Conservation (phyloP, 73 alveolate genomes). For the Paramecium sexaurelia region DNA sequence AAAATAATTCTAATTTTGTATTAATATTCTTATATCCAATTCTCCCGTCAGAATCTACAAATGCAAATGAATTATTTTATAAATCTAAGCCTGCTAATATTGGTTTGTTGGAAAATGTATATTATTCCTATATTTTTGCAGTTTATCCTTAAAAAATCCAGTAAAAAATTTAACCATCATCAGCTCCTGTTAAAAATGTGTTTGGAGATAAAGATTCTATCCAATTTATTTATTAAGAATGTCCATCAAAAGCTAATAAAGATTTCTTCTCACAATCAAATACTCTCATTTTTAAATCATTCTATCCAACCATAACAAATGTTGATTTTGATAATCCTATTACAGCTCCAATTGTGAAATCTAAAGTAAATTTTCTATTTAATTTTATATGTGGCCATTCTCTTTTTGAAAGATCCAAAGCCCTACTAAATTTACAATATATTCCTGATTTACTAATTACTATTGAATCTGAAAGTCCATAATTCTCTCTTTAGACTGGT, state of each 20-base stretch:
- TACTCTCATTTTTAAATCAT: conserved; percentile 20
- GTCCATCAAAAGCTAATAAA: conserved; percentile 11
- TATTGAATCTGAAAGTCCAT: not conserved
- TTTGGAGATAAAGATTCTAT: not conserved
- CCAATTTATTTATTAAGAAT: not conserved
- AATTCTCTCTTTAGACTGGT: not conserved
- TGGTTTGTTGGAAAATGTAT: not conserved
- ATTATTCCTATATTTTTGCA: not conserved
- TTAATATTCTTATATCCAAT: conserved; percentile 5
- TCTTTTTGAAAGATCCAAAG: not conserved
- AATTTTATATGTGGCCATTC: conserved; percentile 1
- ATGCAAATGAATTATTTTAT: conserved; percentile 13
- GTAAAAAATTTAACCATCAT: not conserved
- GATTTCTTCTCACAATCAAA: conserved; percentile 3
- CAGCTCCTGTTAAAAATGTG: conserved; percentile 17
- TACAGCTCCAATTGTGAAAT: not conserved
- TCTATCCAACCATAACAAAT: not conserved
- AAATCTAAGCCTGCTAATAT: not conserved
- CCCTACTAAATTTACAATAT: not conserved
- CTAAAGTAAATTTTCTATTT: not conserved
- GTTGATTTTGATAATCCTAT: not conserved
- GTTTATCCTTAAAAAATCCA: not conserved
- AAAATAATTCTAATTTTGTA: not conserved
- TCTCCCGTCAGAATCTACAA: conserved; percentile 9
- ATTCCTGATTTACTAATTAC: not conserved